These are phyloP conservation scores for Tolypocladium pustulatum DNA, from an alignment of 2,329 filamentous ascomycete genomes.

Conservation along the genomic window DNA sequence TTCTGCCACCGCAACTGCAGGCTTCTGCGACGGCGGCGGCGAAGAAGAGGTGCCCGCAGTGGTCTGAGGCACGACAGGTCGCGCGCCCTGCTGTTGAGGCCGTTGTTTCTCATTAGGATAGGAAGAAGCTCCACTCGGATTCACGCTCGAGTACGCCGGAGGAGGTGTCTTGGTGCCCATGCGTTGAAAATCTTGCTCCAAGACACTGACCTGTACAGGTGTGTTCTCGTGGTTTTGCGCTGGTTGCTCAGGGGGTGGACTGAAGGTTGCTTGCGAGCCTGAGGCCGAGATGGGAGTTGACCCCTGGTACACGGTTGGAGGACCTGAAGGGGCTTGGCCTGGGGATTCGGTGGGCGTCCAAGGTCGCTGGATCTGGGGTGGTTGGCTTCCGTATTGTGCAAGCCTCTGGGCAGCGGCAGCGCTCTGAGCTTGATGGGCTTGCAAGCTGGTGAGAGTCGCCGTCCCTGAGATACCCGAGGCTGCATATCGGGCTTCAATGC, in stretches of 20 bases:
- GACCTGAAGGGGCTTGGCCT: slow-evolving; percentile 76
- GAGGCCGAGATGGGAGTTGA: slow-evolving; percentile 53
- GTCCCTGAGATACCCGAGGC: slow-evolving; percentile 83
- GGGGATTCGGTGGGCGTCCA: slow-evolving; percentile 95
- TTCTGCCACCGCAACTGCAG: slow-evolving; percentile 7
- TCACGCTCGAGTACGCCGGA: slow-evolving; percentile 86
- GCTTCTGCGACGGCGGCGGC: slow-evolving; percentile 20
- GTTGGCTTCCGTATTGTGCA: slow-evolving; percentile 57
- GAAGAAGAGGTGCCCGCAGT: slow-evolving; percentile 15
- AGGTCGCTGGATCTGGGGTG: slow-evolving; percentile 41
- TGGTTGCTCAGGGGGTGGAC: slow-evolving; percentile 29
- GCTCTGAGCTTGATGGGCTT: slow-evolving; percentile 51
- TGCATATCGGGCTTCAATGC: slow-evolving; percentile 85
- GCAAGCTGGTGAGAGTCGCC: slow-evolving; percentile 67
- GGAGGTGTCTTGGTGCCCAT: slow-evolving; percentile 78
- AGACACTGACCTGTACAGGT: slow-evolving; percentile 51
- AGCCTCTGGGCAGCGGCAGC: slow-evolving; percentile 72
- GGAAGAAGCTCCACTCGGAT: slow-evolving; percentile 37
- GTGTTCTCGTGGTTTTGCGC: slow-evolving; percentile 18
- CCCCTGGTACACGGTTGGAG: slow-evolving; percentile 86
- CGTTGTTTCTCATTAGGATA: slow-evolving; percentile 75
- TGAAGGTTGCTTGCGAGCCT: slow-evolving; percentile 31
- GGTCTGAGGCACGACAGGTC: slow-evolving; percentile 10
- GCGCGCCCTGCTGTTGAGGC: slow-evolving; percentile 21
- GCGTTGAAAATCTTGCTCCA: slow-evolving; percentile 79